Percentiles rank a stretch among this genome's conserved stretches.
Evolutionary conservation across 1,139 yeast species (phyloP).

Genomic region (Candida sojae): DNA sequence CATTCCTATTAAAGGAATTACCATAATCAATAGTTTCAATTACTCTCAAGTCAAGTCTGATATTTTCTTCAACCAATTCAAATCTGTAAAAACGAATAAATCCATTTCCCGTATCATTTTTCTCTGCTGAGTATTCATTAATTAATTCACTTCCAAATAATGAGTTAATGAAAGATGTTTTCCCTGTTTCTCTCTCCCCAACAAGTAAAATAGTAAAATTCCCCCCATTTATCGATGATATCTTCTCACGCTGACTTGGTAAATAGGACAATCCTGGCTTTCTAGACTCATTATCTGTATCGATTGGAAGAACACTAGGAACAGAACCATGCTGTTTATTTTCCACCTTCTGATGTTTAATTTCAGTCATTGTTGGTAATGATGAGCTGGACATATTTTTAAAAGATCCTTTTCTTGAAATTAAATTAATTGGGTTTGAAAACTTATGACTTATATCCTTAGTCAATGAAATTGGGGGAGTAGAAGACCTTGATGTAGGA

Average conservation of each 20-base stretch:
- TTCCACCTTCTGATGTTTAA: neutral
- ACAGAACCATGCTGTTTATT: neutral
- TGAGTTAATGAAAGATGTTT: conserved; percentile 75
- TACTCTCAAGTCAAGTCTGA: conserved; percentile 49
- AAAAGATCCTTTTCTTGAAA: neutral
- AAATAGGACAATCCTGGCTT: conserved; percentile 24
- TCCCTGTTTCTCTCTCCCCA: conserved; percentile 80
- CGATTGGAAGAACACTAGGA: neutral
- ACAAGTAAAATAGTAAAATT: conserved; percentile 66
- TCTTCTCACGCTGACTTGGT: conserved; percentile 27
- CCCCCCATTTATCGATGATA: conserved; percentile 29
- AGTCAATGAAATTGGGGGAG: neutral
- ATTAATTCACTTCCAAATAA: conserved; percentile 30
- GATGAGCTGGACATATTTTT: neutral
- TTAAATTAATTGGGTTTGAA: conserved; percentile 1
- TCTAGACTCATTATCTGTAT: neutral
- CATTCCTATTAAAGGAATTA: conserved; percentile 39
- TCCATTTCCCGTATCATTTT: conserved; percentile 7
- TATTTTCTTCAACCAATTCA: conserved; percentile 51
- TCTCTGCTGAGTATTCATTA: neutral
- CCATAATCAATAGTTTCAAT: conserved; percentile 40
- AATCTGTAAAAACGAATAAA: conserved; percentile 31
- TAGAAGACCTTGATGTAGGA: neutral
- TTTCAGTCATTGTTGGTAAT: neutral
- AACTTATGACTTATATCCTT: neutral